Evolutionary conservation across 306 rosid genomes (phyloP), one percentile per base, ranked within the genome.

Genomic region (Inga oerstediana): DNA sequence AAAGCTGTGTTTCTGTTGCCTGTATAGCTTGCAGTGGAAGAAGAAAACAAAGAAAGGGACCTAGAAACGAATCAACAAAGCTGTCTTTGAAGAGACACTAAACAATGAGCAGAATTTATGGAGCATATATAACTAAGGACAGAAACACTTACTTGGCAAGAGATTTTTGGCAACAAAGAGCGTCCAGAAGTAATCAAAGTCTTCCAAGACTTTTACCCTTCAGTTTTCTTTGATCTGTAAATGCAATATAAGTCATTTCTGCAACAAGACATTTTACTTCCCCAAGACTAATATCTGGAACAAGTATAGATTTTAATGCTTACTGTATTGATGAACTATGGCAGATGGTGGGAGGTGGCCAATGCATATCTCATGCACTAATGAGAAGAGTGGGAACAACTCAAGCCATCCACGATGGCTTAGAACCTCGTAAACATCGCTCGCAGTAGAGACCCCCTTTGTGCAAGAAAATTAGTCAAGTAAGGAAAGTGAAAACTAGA

Each of bases 281-380:
- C 72, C 44, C 22, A 81, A 79, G 45, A 82, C 79, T 30, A 86
- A 82, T 4, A 84, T 75, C 59, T 88, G 80, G 86, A 74, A 66
- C 84, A 79, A 24, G 90, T 89, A 39, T 39, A 17, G 88, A 89
- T 80, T 80, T 87, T 87, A 39, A 87, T 90, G 92, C 91, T 91
- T 94, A 80, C 89, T 84, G 85, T 93, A 91, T 80, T 91, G 90
- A 71, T 91, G 90, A 71, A 97, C 99, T 77, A 94, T 91, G 82
- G 99, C 95, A 74, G 99, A 88, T 11, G 99, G 99, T 56, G 97
- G 98, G 77, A 97, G 97, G 32, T 76, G 89, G 32, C 99, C 97
- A 14, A 76, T 81, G 90, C 94, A 86, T 84, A 97, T 97, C 88
- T 97, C 92, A 46, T 97, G 99, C 72, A 94, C 98, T 27, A 92